phyloP scores from a whole-genome alignment of 108 stramenopile genomes.

The Stephanodiscus minutulus region DNA sequence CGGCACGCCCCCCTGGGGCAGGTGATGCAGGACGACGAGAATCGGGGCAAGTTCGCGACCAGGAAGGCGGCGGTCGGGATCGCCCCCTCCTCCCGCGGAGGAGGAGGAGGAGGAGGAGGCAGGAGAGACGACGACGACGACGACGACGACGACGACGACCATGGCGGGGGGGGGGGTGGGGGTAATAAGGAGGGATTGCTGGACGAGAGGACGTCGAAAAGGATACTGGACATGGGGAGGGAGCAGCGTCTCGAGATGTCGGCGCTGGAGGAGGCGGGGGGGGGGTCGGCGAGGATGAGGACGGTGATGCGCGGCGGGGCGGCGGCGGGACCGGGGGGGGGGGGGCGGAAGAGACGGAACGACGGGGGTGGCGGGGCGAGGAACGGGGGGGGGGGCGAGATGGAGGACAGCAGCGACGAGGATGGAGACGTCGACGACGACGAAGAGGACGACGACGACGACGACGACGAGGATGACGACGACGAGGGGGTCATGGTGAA shows the following conservation, averaged over 20 bases:
- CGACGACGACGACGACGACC: conserved; percentile 17
- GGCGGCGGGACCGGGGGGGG: neutral
- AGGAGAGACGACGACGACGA: conserved; percentile 10
- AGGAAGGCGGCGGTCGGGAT: conserved; percentile 22
- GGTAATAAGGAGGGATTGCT: conserved; percentile 66
- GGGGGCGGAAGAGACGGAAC: neutral
- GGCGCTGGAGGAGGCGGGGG: conserved; percentile 52
- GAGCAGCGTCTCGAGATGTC: conserved; percentile 74
- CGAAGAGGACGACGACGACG: conserved; percentile 59
- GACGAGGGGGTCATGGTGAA: conserved; percentile 65
- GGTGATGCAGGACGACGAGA: conserved; percentile 73
- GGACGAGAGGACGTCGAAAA: conserved; percentile 61
- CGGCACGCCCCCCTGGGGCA: conserved; percentile 89
- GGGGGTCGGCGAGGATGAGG: neutral
- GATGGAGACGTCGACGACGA: conserved; percentile 73
- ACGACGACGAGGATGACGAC: conserved; percentile 69
- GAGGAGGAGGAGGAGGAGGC: neutral
- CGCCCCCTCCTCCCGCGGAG: neutral
- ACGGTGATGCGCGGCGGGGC: conserved; percentile 11
- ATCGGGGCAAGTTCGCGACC: conserved; percentile 73
- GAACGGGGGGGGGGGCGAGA: neutral
- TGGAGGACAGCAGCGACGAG: conserved; percentile 31
- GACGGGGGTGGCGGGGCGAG: conserved; percentile 13
- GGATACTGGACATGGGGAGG: conserved; percentile 69
- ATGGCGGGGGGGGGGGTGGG: conserved; percentile 44